Conservation (phyloP, 441 rosid genomes). For the Adansonia gregorii region DNA sequence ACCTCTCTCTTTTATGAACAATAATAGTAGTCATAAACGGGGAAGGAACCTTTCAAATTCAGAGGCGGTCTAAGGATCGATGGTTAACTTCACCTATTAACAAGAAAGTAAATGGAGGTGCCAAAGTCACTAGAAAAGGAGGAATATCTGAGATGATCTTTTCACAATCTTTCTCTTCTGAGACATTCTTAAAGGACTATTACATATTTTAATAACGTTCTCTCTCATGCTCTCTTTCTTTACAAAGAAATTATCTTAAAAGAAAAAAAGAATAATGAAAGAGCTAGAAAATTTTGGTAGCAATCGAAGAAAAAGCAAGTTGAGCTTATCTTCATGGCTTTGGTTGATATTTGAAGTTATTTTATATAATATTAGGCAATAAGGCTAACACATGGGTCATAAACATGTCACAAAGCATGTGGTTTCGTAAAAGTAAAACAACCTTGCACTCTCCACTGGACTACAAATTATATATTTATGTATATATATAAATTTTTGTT, state of each 20-base stretch:
- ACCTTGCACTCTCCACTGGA: constrained; percentile 3
- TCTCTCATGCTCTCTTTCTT: neutral
- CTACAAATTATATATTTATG: no score
- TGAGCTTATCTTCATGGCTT: constrained; percentile 33
- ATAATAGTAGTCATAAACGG: constrained; percentile 21
- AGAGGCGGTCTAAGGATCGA: constrained; percentile 26
- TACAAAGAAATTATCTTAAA: constrained; percentile 9
- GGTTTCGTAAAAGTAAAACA: constrained; percentile 41
- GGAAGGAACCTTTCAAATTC: constrained; percentile 13
- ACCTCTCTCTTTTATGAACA: constrained; percentile 17
- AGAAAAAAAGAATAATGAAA: constrained; percentile 1
- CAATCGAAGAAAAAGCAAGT: constrained; percentile 21
- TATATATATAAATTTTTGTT: neutral
- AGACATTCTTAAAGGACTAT: neutral
- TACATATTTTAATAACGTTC: neutral
- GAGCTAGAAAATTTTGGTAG: neutral
- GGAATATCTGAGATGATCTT: neutral
- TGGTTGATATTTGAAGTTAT: constrained; percentile 6
- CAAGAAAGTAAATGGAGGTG: neutral
- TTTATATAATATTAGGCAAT: neutral
- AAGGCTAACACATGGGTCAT: constrained; percentile 34
- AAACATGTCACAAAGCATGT: constrained; percentile 28
- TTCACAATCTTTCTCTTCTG: neutral
- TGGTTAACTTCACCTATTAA: neutral
- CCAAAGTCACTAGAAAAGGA: constrained; percentile 16